Evolutionary conservation across 805 yeast species (phyloP).

Genomic region (Ogataea paradorogensis): DNA sequence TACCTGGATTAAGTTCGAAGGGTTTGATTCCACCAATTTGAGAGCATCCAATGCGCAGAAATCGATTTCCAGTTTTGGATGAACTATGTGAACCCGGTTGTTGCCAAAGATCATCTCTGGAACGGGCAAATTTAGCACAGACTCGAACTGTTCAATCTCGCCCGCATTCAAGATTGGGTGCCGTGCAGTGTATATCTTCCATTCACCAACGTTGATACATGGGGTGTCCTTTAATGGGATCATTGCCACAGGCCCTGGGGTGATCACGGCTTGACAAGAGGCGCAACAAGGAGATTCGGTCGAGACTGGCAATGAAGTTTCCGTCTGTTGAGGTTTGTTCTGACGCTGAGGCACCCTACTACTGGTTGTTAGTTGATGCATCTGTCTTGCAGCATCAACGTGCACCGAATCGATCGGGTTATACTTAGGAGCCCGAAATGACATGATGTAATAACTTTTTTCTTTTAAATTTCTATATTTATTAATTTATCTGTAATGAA

Average conservation of each 20-base stretch:
- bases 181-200: constrained; percentile 73
- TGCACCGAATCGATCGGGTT: constrained; percentile 53
- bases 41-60: constrained; percentile 81
- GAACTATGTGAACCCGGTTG: constrained; percentile 51
- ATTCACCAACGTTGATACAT: constrained; percentile 63
- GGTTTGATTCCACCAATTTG: constrained; percentile 49
- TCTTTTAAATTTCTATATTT: not conserved
- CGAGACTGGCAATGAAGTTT: constrained; percentile 14
- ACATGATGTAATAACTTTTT: constrained; percentile 1
- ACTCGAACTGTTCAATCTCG: constrained; percentile 69
- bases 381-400: constrained; percentile 59
- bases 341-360: constrained; percentile 34
- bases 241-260: constrained; percentile 72
- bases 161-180: constrained; percentile 72
- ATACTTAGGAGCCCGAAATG: constrained; percentile 6
- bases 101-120: constrained; percentile 99
- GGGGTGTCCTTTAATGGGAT: constrained; percentile 65
- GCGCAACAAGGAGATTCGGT: constrained; percentile 40
- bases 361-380: constrained; percentile 50
- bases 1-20: constrained; percentile 53
- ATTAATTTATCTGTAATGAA: constrained; percentile 3
- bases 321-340: not conserved
- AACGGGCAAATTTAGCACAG: constrained; percentile 68
- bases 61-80: constrained; percentile 38
- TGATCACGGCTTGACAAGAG: constrained; percentile 69